phyloP scores from a whole-genome alignment of 208 protist genomes.

The Borovskyia barvae region DNA sequence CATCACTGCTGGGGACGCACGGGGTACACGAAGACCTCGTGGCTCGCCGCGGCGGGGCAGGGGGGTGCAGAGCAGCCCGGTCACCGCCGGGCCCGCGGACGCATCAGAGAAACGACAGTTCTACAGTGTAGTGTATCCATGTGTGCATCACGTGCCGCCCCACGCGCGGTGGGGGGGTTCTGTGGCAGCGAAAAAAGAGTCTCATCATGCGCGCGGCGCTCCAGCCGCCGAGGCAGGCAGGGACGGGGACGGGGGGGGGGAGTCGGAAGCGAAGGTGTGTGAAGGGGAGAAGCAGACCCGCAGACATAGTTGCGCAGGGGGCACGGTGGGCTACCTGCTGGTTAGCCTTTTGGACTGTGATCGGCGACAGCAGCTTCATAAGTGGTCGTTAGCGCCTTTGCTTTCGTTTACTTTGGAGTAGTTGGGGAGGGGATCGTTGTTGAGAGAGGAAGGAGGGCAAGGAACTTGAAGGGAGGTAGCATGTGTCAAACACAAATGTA shows the following conservation, averaged over 20 bases:
- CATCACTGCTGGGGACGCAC: conserved; percentile 10
- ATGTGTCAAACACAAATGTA: too few species aligned
- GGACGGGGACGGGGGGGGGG: too few species aligned
- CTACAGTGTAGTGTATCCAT: conserved; percentile 12
- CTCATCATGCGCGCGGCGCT: neutral
- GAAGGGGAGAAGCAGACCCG: too few species aligned
- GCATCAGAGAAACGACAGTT: conserved; percentile 10
- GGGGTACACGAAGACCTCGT: conserved; percentile 10
- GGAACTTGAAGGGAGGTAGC: neutral
- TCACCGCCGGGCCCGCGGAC: neutral
- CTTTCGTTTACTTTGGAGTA: too few species aligned
- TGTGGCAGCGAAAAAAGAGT: conserved; percentile 12
- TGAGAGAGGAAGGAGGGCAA: neutral
- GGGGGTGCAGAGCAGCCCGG: neutral
- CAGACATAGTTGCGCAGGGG: too few species aligned
- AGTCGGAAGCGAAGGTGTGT: too few species aligned
- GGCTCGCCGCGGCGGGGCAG: neutral
- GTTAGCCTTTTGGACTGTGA: too few species aligned
- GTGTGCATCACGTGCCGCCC: conserved; percentile 11
- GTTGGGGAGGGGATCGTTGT: too few species aligned
- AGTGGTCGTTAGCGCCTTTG: too few species aligned
- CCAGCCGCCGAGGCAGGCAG: too few species aligned
- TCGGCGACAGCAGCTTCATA: too few species aligned
- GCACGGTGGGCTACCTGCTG: too few species aligned
- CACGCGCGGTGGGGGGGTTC: conserved; percentile 5